Conservation (phyloP, 2,329 filamentous ascomycete genomes). For the Aspergillus nomiae region DNA sequence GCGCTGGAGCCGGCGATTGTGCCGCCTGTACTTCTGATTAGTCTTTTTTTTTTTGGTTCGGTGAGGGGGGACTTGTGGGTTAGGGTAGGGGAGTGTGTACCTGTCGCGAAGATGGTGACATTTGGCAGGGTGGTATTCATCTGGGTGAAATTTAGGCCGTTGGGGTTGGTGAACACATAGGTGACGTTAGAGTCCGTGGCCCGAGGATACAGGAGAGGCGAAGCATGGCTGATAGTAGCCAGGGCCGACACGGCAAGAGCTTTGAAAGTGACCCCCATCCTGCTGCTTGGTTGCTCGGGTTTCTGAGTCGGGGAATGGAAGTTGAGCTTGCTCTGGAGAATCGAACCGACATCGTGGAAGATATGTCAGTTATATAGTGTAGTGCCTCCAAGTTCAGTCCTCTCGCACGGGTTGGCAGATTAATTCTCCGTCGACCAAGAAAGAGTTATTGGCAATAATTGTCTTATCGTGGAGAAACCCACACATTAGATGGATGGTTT, state of each 20-base stretch:
- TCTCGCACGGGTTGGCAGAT: not conserved
- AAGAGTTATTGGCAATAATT: not conserved
- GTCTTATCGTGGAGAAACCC: constrained; percentile 1
- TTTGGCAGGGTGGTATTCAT: constrained; percentile 29
- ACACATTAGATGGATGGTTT: not conserved
- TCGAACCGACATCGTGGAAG: not conserved
- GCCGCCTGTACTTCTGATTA: constrained; percentile 18
- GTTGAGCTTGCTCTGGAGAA: not conserved
- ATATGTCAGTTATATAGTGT: not conserved
- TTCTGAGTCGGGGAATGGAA: not conserved
- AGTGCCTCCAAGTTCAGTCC: not conserved
- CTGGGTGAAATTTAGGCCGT: constrained; percentile 29
- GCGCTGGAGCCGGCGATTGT: constrained; percentile 29
- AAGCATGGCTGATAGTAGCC: constrained; percentile 22
- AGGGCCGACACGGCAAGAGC: constrained; percentile 20
- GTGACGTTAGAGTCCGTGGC: constrained; percentile 18
- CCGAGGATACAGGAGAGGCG: constrained; percentile 24
- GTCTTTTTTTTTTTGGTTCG: not conserved
- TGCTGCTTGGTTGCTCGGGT: not conserved
- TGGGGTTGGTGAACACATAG: constrained; percentile 26
- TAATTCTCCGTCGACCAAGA: not conserved
- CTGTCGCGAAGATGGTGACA: constrained; percentile 28
- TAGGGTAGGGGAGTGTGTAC: constrained; percentile 3
- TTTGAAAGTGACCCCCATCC: constrained; percentile 21
- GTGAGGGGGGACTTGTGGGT: not conserved